Evolutionary conservation across 805 yeast genomes (phyloP).

Genomic region (baker's yeast (Saccharomyces cerevisiae)): DNA sequence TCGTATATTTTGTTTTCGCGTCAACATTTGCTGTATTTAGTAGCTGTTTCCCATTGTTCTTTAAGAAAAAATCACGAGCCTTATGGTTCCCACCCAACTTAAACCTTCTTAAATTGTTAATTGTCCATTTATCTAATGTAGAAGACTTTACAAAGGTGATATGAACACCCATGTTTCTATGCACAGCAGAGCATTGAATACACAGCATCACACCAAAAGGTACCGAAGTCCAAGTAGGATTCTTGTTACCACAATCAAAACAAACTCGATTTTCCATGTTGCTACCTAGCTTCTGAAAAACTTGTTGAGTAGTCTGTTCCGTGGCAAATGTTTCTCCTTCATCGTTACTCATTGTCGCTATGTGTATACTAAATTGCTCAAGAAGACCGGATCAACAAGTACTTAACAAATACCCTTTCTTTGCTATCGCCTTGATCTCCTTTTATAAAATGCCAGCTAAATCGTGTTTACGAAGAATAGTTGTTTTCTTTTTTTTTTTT

Average conservation of each 20-base stretch:
- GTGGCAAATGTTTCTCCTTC: slow-evolving; percentile 40
- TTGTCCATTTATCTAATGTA: slow-evolving; percentile 88
- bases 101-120: slow-evolving; percentile 82
- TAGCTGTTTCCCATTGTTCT: slow-evolving; percentile 76
- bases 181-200: slow-evolving; percentile 90
- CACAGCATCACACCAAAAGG: slow-evolving; percentile 92
- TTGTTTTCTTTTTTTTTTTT: background rate
- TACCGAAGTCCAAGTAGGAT: slow-evolving; percentile 97
- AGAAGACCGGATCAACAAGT: background rate
- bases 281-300: slow-evolving; percentile 53
- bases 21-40: slow-evolving; percentile 44
- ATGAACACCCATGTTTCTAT: slow-evolving; percentile 93
- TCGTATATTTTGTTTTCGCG: slow-evolving; percentile 70
- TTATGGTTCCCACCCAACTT: slow-evolving; percentile 88
- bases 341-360: slow-evolving; percentile 18
- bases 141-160: slow-evolving; percentile 90
- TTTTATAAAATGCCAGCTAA: background rate
- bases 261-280: slow-evolving; percentile 75
- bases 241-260: slow-evolving; percentile 88
- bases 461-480: background rate
- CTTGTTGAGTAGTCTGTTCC: slow-evolving; percentile 58
- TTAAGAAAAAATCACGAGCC: slow-evolving; percentile 74
- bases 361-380: background rate
- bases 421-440: background rate
- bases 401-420: background rate